Percentiles rank a stretch among this genome's conserved stretches.
These are phyloP conservation scores for Vigna nakashimae DNA, from an alignment of 306 rosid genomes.

Conservation along the genomic window DNA sequence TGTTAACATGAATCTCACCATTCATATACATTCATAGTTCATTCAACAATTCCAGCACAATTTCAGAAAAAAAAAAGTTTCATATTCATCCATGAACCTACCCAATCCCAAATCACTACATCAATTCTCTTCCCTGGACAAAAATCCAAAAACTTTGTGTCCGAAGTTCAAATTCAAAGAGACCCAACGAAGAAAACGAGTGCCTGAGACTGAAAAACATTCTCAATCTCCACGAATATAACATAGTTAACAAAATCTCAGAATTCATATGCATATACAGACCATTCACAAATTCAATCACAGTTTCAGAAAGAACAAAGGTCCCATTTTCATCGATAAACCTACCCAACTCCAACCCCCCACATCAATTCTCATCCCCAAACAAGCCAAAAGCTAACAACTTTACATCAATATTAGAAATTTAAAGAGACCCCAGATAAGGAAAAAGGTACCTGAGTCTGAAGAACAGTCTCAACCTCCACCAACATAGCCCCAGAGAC, in stretches of 20 bases:
- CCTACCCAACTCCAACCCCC: conserved; percentile 1
- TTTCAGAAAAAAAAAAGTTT: background rate
- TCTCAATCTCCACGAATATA: conserved; percentile 81
- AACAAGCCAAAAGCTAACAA: conserved; percentile 36
- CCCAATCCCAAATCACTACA: conserved; percentile 6
- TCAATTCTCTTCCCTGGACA: background rate
- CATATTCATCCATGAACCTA: conserved; percentile 17
- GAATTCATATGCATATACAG: conserved; percentile 4
- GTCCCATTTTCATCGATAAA: conserved; percentile 15
- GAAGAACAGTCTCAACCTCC: conserved; percentile 89
- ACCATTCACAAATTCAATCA: conserved; percentile 13
- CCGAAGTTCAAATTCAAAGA: conserved; percentile 17
- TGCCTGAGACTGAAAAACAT: conserved; percentile 87
- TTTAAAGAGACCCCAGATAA: conserved; percentile 34
- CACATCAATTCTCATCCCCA: background rate
- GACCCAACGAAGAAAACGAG: conserved; percentile 23
- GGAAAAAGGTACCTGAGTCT: conserved; percentile 69
- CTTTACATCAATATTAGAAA: conserved; percentile 25
- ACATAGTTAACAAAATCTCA: conserved; percentile 34
- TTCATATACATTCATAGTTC: conserved; percentile 6
- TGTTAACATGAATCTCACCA: background rate
- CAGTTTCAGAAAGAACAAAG: background rate
- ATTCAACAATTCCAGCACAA: conserved; percentile 11
- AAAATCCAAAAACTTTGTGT: conserved; percentile 34
- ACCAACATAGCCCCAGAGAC: conserved; percentile 83